These are phyloP conservation scores for Fusarium neocosmosporiellum DNA, from an alignment of 2,329 filamentous ascomycete species.

Conservation along the genomic window DNA sequence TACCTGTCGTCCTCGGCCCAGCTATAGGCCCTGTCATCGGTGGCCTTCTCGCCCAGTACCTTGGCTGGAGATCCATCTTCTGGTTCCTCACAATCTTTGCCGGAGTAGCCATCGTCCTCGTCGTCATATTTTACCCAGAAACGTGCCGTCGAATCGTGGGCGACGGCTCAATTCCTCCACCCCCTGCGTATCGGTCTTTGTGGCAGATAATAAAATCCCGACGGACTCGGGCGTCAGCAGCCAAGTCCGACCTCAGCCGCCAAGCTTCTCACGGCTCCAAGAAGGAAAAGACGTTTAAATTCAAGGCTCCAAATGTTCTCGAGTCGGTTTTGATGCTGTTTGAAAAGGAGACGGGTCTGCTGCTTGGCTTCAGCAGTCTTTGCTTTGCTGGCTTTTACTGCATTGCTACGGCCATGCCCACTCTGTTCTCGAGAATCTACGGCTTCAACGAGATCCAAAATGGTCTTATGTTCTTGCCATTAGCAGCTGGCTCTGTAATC, in stretches of 20 bases:
- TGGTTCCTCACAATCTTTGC: slow-evolving; percentile 68
- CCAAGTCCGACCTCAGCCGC: slow-evolving; percentile 14
- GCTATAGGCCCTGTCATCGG: slow-evolving; percentile 68
- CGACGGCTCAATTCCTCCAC: slow-evolving; percentile 61
- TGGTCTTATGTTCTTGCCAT: slow-evolving; percentile 64
- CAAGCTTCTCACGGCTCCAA: slow-evolving; percentile 29
- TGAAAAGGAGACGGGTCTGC: slow-evolving; percentile 55
- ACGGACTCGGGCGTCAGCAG: slow-evolving; percentile 9
- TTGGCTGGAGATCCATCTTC: slow-evolving; percentile 71
- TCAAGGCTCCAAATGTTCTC: slow-evolving; percentile 55
- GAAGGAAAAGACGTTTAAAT: slow-evolving; percentile 45
- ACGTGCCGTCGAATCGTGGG: slow-evolving; percentile 62
- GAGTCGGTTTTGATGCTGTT: slow-evolving; percentile 54
- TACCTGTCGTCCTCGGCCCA: slow-evolving; percentile 61
- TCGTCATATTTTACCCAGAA: slow-evolving; percentile 65
- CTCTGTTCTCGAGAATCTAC: slow-evolving; percentile 63
- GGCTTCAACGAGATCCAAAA: slow-evolving; percentile 66
- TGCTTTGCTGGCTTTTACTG: slow-evolving; percentile 64
- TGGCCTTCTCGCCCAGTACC: slow-evolving; percentile 65
- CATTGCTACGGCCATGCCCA: slow-evolving; percentile 58
- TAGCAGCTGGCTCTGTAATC: slow-evolving; percentile 61
- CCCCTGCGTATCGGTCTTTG: slow-evolving; percentile 50
- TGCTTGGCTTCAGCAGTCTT: slow-evolving; percentile 58
- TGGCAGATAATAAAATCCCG: slow-evolving; percentile 45
- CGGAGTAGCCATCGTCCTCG: slow-evolving; percentile 53